Conservation (phyloP, 2,329 filamentous ascomycete species). For the Fusarium duplospermum region DNA sequence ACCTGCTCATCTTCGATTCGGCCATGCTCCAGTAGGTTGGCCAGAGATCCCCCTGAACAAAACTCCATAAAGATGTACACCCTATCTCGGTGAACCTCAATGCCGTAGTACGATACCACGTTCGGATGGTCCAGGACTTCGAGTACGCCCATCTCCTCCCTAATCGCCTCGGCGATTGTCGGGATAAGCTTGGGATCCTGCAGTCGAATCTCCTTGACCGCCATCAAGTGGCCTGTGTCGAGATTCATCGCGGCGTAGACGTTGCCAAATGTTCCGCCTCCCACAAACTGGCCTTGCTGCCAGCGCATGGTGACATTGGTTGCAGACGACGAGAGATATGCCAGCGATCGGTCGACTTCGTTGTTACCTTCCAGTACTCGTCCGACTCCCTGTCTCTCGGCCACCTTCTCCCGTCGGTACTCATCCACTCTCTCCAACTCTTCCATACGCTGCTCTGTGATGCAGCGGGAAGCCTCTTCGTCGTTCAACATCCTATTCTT, state of each 20-base stretch:
- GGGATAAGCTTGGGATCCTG: slow-evolving; percentile 97
- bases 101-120: slow-evolving; percentile 96
- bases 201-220: slow-evolving; percentile 96
- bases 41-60: slow-evolving; percentile 93
- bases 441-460: slow-evolving; percentile 79
- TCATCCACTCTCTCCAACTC: slow-evolving; percentile 83
- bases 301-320: slow-evolving; percentile 96
- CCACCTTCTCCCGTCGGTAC: slow-evolving; percentile 79
- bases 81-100: slow-evolving; percentile 97
- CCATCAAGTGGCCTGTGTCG: slow-evolving; percentile 96
- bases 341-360: slow-evolving; percentile 94
- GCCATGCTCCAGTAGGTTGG: slow-evolving; percentile 90
- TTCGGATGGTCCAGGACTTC: slow-evolving; percentile 98
- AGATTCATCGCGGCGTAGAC: slow-evolving; percentile 98
- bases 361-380: slow-evolving; percentile 93
- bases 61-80: slow-evolving; percentile 99
- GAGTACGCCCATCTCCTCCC: slow-evolving; percentile 96
- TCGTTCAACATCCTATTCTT: slow-evolving; percentile 81
- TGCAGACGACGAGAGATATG: slow-evolving; percentile 91
- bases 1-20: slow-evolving; percentile 98
- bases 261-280: slow-evolving; percentile 95
- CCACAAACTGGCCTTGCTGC: slow-evolving; percentile 99
- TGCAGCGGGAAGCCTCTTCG: slow-evolving; percentile 81
- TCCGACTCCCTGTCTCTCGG: slow-evolving; percentile 88
- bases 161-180: slow-evolving; percentile 91